Evolutionary conservation across 371 early-diverging fungal species (phyloP).

Genomic region (Mucor ambiguus): DNA sequence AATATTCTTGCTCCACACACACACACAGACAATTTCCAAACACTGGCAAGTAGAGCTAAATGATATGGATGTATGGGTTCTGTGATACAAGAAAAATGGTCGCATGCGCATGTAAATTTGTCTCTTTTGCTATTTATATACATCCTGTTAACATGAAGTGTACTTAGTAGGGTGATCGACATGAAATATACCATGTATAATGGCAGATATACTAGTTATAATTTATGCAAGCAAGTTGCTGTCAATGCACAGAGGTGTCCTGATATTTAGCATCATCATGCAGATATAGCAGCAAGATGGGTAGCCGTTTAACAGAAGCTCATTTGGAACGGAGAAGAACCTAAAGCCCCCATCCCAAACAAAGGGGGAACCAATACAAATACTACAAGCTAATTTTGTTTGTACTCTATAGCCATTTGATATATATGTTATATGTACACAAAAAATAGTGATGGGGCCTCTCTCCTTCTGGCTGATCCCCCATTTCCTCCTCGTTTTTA

Average conservation of each 20-base stretch:
- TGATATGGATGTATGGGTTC: background rate
- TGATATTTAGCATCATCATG: background rate
- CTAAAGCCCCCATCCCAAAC: background rate
- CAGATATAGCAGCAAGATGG: background rate
- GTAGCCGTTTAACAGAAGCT: background rate
- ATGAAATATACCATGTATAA: slow-evolving; percentile 1
- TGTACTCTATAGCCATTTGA: background rate
- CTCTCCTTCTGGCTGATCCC: background rate
- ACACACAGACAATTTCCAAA: background rate
- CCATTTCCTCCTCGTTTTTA: background rate
- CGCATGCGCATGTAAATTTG: background rate
- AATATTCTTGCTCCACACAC: background rate
- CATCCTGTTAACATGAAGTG: background rate
- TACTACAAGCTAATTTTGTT: slow-evolving; percentile 2
- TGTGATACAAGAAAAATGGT: background rate
- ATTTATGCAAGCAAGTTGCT: background rate
- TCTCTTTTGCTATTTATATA: background rate
- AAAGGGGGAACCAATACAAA: slow-evolving; percentile 3
- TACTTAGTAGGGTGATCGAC: background rate
- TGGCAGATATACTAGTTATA: background rate
- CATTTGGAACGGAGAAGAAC: slow-evolving; percentile 3
- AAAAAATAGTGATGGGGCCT: background rate
- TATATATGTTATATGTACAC: slow-evolving; percentile 6
- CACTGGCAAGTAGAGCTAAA: background rate
- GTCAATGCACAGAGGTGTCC: background rate